Evolutionary conservation across 1,284 basidiomycete genomes (phyloP), one percentile per base, ranked within the genome.

Genomic region (Pascua guehoae): DNA sequence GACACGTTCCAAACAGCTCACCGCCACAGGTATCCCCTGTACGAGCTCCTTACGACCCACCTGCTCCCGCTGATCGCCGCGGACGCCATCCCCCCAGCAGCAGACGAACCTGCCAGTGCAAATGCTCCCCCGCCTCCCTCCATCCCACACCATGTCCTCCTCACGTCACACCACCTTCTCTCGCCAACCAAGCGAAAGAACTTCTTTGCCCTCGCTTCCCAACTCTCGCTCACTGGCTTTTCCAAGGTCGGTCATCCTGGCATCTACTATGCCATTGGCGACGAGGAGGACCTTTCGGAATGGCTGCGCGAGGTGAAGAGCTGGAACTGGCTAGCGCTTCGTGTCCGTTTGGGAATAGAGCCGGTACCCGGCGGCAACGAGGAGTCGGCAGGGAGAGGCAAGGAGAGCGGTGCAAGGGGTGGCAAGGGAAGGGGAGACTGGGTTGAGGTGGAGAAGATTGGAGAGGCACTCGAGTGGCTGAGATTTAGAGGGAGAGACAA

Each of bases 301-400:
- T 88, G 88, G 65, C 81, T 86, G 2, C 72, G 71, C 15, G 85
- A 85, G 55, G 82, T 89, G 52, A 87, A 85, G 69, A 81, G 80
- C 24, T 88, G 88, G 87, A 86, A 88, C 65, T 89, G 87, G 88
- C 79, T 88, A 0, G 87, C 87, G 12, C 72, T 89, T 60, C 79
- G 82, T 46, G 73, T 87, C n/a, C 71, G 86, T 16, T 84, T 88
- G 0, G 60, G 59, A 0, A 52, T 64, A 12, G 68, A 71, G 53
- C 60, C 64, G 3, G 48, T 66, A 10, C 58, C 54, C 56, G 41
- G 11, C 32, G 58, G 47, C 42, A 47, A 40, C 9, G 48, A 37
- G 18, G 65, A 59, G 58, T 18, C 41, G 38, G 53, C 12, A 39
- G 58, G 53, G 5, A 62, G 54, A 17, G 68, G 67, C 4, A 59